phyloP scores from a whole-genome alignment of 139 green algal species.

The Chlamydomonas schloesseri region DNA sequence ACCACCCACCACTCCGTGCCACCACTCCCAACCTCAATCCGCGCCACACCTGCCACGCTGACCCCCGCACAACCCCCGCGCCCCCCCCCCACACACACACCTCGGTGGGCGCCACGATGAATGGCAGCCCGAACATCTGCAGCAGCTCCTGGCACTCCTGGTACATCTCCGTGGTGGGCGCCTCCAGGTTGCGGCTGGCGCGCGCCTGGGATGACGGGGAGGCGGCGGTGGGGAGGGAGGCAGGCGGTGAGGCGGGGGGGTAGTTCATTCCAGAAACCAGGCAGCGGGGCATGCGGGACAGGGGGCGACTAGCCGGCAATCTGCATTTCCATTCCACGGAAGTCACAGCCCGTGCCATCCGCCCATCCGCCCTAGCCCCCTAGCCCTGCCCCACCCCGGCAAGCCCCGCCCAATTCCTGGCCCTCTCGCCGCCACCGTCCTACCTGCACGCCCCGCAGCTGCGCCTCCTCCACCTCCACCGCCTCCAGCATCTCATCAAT shows the following conservation, averaged over 20 bases:
- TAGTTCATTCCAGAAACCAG: too few relatives aligned
- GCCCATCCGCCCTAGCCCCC: too few relatives aligned
- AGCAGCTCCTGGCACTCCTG: conserved; percentile 93
- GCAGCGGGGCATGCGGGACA: too few relatives aligned
- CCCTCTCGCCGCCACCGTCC: background rate
- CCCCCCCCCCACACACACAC: conserved; percentile 12
- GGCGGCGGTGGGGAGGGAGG: too few relatives aligned
- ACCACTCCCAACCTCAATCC: too few relatives aligned
- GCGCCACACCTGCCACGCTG: background rate
- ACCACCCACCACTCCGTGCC: too few relatives aligned
- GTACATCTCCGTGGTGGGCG: conserved; percentile 85
- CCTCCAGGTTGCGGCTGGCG: conserved; percentile 59
- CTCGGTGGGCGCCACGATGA: conserved; percentile 95
- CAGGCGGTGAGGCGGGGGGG: background rate
- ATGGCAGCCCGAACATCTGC: conserved; percentile 97
- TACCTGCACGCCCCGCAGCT: conserved; percentile 15
- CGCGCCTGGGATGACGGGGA: background rate
- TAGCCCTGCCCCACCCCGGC: too few relatives aligned
- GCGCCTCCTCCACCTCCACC: conserved; percentile 27
- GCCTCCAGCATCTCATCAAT: conserved; percentile 35
- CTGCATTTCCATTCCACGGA: too few relatives aligned
- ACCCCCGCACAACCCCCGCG: background rate
- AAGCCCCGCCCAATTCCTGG: background rate
- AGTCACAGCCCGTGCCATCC: too few relatives aligned
- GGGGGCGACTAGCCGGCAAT: too few relatives aligned